Evolutionary conservation across 2,329 filamentous ascomycete genomes (phyloP), one percentile per base, ranked within the genome.

Genomic region (Cladosporium sp.): DNA sequence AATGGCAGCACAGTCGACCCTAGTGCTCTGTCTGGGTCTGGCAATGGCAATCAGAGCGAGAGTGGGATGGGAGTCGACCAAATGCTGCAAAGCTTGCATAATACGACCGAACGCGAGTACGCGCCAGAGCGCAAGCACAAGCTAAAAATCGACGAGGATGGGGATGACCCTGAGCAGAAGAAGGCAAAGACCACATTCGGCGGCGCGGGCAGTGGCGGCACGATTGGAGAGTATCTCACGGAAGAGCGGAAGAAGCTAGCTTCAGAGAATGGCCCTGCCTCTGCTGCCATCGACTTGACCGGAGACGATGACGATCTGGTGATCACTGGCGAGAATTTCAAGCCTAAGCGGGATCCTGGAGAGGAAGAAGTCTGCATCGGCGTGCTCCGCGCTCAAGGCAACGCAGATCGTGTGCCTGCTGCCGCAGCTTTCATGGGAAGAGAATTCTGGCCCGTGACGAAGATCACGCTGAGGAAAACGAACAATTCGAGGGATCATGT

Each of bases 401-500:
- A 60, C 28, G 58, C 57, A 7, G 28, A 45, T 31, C 52, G 58
- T 13, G 38, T 67, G 10, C 65, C 65, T 2, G 46, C 46, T n/a
- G 53, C 57, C 9, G 37, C 35, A 19, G 56, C 45, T 50, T 52
- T 44, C 9, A 49, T 63, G 16, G 58, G 49, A 13, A 58, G 52
- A 31, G 53, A 58, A 6, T 49, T 38, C n/a, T 90, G 86, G 80
- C 87, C 89, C 2, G 74, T 80, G 11, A 86, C 93, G 61, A 91
- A 86, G 64, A 79, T 95, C 32, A 74, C 83, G 1, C 75, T 93
- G 56, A 77, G 86, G 40, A 74, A 76, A 49, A 38, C 54, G 42
- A 7, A 32, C 16, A 9, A 74, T 3, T 78, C 78, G 18, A 79
- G 83, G 41, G 70, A 69, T 22, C 72, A 66, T 43, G 43, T 58